Evolutionary conservation across 352 stramenopile species (phyloP).

Genomic region (Phytophthora litchii): DNA sequence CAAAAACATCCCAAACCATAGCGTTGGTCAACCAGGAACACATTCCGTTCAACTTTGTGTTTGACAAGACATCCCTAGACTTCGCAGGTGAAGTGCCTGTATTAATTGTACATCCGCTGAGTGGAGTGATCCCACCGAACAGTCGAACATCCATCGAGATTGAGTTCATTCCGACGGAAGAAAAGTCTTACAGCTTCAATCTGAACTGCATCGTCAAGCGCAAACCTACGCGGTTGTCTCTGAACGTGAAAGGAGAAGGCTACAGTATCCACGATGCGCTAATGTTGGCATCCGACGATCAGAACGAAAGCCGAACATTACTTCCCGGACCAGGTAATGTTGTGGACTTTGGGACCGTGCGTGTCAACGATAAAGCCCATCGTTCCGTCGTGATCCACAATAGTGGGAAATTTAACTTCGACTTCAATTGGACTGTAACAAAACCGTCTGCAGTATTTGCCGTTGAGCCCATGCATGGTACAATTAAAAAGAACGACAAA

Average conservation of each 20-base stretch:
- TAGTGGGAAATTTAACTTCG: conserved; percentile 95
- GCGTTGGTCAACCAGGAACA: conserved; percentile 92
- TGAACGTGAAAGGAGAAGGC: conserved; percentile 96
- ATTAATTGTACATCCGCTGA: conserved; percentile 87
- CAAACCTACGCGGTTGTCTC: conserved; percentile 89
- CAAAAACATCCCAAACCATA: conserved; percentile 86
- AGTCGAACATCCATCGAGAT: conserved; percentile 83
- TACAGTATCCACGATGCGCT: conserved; percentile 92
- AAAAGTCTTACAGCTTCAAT: conserved; percentile 95
- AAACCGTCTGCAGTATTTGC: conserved; percentile 49
- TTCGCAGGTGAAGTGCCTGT: conserved; percentile 81
- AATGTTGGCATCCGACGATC: conserved; percentile 43
- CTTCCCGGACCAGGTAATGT: conserved; percentile 39
- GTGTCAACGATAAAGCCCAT: conserved; percentile 79
- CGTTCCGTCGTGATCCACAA: conserved; percentile 89
- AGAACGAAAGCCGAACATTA: conserved; percentile 44
- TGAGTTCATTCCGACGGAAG: conserved; percentile 90
- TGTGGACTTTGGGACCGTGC: conserved; percentile 90
- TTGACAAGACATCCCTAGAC: conserved; percentile 90
- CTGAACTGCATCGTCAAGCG: conserved; percentile 91
- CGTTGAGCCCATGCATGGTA: conserved; percentile 81
- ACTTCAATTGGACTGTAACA: conserved; percentile 85
- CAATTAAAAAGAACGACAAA: conserved; percentile 90
- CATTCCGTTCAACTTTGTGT: conserved; percentile 94
- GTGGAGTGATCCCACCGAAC: conserved; percentile 90